Evolutionary conservation across 345 rosid species (phyloP).

Genomic region (Lenwebbia sp.): DNA sequence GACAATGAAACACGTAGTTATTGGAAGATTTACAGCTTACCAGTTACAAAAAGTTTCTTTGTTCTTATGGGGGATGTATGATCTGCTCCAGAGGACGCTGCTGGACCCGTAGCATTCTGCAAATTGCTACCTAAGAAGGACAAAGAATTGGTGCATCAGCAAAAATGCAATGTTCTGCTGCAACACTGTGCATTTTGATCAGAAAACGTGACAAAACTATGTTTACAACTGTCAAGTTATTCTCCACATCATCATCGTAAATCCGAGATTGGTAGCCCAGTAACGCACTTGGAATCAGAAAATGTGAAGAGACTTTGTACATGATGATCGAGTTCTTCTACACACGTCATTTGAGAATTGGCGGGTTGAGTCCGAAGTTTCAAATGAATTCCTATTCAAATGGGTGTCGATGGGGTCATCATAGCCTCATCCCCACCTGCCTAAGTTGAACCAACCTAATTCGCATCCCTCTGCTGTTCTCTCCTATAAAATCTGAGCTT

Average conservation of each 20-base stretch:
- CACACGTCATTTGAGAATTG: background rate
- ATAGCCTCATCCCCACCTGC: background rate
- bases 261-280: background rate
- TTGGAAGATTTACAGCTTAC: slow-evolving; percentile 22
- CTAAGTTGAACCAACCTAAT: background rate
- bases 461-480: background rate
- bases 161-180: background rate
- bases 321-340: background rate
- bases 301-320: background rate
- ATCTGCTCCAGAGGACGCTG: slow-evolving; percentile 24
- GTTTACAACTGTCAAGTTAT: background rate
- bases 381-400: background rate
- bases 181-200: background rate
- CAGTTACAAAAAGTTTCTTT: slow-evolving; percentile 88
- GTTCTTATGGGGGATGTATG: slow-evolving; percentile 31
- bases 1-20: background rate
- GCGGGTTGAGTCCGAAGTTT: background rate
- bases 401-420: background rate
- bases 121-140: slow-evolving; percentile 23
- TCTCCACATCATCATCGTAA: background rate
- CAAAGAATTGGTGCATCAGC: background rate
- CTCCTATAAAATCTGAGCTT: background rate
- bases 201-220: background rate
- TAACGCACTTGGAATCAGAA: background rate
- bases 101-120: slow-evolving; percentile 1